Evolutionary conservation across 2,329 filamentous ascomycete species (phyloP).

Genomic region (Aspergillus sp.): DNA sequence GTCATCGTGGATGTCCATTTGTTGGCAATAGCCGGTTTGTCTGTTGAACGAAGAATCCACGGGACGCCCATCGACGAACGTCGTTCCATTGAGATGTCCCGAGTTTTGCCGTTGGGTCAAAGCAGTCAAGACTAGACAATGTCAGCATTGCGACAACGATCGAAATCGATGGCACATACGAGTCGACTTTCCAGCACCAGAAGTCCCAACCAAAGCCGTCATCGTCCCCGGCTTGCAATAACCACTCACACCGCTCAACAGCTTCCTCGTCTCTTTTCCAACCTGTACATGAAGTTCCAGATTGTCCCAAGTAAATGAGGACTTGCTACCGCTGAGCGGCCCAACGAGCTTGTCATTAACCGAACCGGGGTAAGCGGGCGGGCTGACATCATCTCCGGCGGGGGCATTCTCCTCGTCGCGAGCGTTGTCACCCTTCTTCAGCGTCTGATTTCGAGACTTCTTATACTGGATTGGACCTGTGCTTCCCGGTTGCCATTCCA

Average conservation of each 20-base stretch:
- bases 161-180: conserved; percentile 12
- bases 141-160: conserved; percentile 2
- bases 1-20: conserved; percentile 61
- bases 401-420: conserved; percentile 23
- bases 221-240: conserved; percentile 69
- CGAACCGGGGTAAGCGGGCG: conserved; percentile 9
- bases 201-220: conserved; percentile 71
- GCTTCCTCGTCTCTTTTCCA: conserved; percentile 48
- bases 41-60: conserved; percentile 56
- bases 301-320: conserved; percentile 61
- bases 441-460: conserved; percentile 41
- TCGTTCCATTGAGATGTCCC: conserved; percentile 54
- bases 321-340: conserved; percentile 46
- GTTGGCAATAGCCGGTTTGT: conserved; percentile 61
- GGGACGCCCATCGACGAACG: conserved; percentile 56
- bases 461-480: conserved; percentile 62
- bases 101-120: conserved; percentile 59
- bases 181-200: conserved; percentile 61
- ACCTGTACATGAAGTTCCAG: conserved; percentile 62
- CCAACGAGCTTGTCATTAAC: conserved; percentile 19
- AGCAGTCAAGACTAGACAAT: conserved; percentile 60
- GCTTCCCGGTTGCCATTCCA: conserved; percentile 53
- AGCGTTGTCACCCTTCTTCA: conserved; percentile 4
- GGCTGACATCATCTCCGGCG: conserved; percentile 14
- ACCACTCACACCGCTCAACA: conserved; percentile 61